Conservation (phyloP, 1,284 basidiomycete species). For the Spongispora temasekensis region DNA sequence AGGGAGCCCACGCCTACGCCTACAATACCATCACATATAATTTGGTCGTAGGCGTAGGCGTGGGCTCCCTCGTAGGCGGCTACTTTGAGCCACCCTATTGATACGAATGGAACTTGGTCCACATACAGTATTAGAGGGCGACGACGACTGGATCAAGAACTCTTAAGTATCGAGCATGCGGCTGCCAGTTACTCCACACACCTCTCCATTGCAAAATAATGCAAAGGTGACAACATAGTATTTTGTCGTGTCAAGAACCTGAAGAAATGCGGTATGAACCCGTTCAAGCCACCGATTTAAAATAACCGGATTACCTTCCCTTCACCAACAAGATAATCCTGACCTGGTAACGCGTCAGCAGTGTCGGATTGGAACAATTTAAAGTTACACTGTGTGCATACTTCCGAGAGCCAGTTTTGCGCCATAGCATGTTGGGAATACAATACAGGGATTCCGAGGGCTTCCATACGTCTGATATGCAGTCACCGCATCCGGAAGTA, state of each 20-base stretch:
- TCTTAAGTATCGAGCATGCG: no score
- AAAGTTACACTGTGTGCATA: conserved; percentile 15
- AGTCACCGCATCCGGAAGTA: conserved; percentile 40
- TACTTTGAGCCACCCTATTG: no score
- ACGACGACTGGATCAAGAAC: conserved; percentile 47
- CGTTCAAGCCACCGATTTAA: neutral
- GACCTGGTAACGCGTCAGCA: conserved; percentile 36
- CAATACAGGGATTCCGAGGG: conserved; percentile 37
- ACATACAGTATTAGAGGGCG: conserved; percentile 59
- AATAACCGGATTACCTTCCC: conserved; percentile 41
- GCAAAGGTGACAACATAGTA: conserved; percentile 58
- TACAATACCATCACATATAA: no score
- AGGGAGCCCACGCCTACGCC: no score
- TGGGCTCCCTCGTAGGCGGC: no score
- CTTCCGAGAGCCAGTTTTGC: conserved; percentile 34
- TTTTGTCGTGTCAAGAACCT: conserved; percentile 49
- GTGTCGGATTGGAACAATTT: no score
- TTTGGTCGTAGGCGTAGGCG: no score
- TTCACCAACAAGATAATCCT: conserved; percentile 50
- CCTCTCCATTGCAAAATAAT: conserved; percentile 59
- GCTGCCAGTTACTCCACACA: conserved; percentile 22
- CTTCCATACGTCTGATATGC: conserved; percentile 41
- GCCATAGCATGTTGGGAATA: conserved; percentile 41
- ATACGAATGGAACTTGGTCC: neutral
- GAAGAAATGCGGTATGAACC: neutral